Base-by-base conservation (phyloP, 1,139 yeast species). In the Entelexis sorbosivorans region DNA sequence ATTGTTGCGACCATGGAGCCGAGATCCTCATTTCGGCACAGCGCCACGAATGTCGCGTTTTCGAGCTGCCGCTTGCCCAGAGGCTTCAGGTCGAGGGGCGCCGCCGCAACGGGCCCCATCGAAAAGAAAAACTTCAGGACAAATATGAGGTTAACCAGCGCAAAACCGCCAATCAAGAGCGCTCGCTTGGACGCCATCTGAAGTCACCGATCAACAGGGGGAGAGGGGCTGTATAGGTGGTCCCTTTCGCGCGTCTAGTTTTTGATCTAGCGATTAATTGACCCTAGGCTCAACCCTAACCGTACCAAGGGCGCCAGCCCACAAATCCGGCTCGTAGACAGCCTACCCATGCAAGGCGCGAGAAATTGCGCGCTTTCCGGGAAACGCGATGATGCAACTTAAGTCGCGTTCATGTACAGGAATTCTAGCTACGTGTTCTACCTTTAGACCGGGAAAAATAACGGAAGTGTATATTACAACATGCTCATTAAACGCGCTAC, bases 1-100 rank as follows among this genome's bases (percentile, higher is more conserved):
- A 85, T 76, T 3, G 89, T 74, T 45, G 70, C 70, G 16, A 81
- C 61, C 55, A 84, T 69, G n/a, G 73, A 73, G 57, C 71, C 72
- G 20, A 84, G 63, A 58, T 86, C 95, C 14, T 69, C 64, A 63
- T 85, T 83, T 54, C 89, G 71, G 36, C 83, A 88, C 53, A 87
- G 67, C 19, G 87, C 76, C 51, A 85, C 78, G 56, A 85, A 76
- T 0, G 88, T 78, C 2, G 89, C 91, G 57, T 75, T 78, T 49
- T 71, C 78, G 16, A 47, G 49, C 36, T 44, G 38, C 14, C 28
- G 28, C 29, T n/a, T 32, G 36, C 45, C 45, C 39, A 33, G 7
- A n/a, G 39, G 47, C 39, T 34, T n/a, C 5, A 34, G 13, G 24
- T 44, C 39, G 26, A 44, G 33, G 7, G 38, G 47, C 11, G 39